Base-by-base conservation (phyloP, 495 filamentous ascomycete genomes). In the Neurospora sp. region DNA sequence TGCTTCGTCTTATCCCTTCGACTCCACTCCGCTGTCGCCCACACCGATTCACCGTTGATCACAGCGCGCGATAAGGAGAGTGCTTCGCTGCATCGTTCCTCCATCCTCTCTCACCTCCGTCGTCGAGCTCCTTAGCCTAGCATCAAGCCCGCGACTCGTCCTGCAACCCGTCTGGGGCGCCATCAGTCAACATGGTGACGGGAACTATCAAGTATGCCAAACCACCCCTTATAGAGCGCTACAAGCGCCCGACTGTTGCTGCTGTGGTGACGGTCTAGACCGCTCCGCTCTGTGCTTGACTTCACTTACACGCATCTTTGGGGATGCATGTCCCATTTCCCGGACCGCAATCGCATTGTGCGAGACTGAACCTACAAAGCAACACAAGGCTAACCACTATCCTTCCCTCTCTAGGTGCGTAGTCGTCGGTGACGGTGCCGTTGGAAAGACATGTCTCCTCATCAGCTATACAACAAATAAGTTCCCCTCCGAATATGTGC, bases 381-480 rank as follows among this genome's bases (percentile, higher is more conserved):
- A 37, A 19, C 13, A 69, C 38, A 40, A 39, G 73, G 75, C 79
- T 81, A 72, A 80, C 77, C 43, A 13, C 34, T 40, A 70, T 39
- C 70, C 45, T 8, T 42, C 40, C 17, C 69, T 28, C 13, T 71
- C 28, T 78, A 98, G 94, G 83, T 99, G 96, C 86, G 96, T 99
- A 74, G 96, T 99, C 71, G 96, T 99, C 79, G 96, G 96, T 82
- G 96, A 99, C 83, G 96, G 96, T 94, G 96, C 96, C 73, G 96
- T 99, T 73, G 96, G 96, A 78, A 99, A 99, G 88, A 99, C 96
- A 66, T 99, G 96, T 84, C 90, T 99, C 71, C 89, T 99, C 80
- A 99, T 99, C 85, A 96, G 93, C 78, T 99, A 99, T 85, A 99
- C 96, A 54, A 99, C 96, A 75, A 99, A 99, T 88, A 99, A 99